These are phyloP conservation scores for Immersiporthe knoxdaviesiana DNA, from an alignment of 2,329 filamentous ascomycete species.

Conservation along the genomic window DNA sequence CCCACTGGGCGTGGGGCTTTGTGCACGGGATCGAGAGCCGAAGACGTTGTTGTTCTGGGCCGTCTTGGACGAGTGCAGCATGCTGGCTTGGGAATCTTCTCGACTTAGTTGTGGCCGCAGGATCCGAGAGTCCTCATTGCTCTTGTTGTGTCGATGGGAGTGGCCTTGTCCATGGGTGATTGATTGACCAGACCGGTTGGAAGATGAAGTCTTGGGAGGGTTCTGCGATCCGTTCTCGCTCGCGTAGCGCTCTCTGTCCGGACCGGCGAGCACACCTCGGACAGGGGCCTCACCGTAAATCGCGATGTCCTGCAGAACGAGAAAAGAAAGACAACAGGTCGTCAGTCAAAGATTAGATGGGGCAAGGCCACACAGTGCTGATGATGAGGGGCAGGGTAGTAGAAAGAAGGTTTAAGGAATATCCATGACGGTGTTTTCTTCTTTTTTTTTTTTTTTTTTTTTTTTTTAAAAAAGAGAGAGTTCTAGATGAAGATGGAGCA, in stretches of 20 bases:
- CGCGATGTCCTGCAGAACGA: slow-evolving; percentile 65
- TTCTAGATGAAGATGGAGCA: slow-evolving; percentile 27
- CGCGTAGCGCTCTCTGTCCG: slow-evolving; percentile 70
- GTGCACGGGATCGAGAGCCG: slow-evolving; percentile 61
- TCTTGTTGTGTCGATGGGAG: slow-evolving; percentile 69
- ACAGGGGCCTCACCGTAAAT: slow-evolving; percentile 79
- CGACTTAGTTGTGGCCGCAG: slow-evolving; percentile 74
- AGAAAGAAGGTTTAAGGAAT: slow-evolving; percentile 5
- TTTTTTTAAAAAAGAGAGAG: slow-evolving; percentile 7
- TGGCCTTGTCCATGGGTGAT: slow-evolving; percentile 69
- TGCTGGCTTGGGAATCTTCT: slow-evolving; percentile 68
- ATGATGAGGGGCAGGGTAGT: slow-evolving; percentile 19
- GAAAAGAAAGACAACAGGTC: background rate
- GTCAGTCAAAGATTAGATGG: slow-evolving; percentile 22
- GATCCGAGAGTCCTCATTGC: slow-evolving; percentile 67
- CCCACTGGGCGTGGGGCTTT: slow-evolving; percentile 81
- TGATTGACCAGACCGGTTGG: slow-evolving; percentile 61
- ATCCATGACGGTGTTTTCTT: background rate
- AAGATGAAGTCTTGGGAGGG: slow-evolving; percentile 65
- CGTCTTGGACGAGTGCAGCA: slow-evolving; percentile 49
- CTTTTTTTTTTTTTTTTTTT: no score
- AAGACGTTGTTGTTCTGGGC: slow-evolving; percentile 49
- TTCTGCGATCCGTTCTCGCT: slow-evolving; percentile 51
- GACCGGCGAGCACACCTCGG: slow-evolving; percentile 68
- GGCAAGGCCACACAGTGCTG: background rate